A percentile compares a stretch with the other conserved stretches of the same genome.
Evolutionary conservation across 2,329 filamentous ascomycete genomes (phyloP).

Genomic region (Phoma sp.): DNA sequence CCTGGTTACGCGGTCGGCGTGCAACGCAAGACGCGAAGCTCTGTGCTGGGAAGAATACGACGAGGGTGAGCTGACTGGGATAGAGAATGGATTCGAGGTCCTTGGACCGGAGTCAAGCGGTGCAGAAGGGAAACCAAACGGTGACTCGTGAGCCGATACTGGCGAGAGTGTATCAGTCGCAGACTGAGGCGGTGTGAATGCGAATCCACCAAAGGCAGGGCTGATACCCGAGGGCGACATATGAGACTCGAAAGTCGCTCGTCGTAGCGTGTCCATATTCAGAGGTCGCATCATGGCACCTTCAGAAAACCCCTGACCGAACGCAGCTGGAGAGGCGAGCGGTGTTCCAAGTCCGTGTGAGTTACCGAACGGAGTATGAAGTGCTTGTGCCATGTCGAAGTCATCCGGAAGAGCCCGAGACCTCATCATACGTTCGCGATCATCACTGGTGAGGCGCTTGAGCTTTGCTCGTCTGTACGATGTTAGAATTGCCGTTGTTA

Average conservation of each 20-base stretch:
- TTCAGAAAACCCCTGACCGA: conserved; percentile 50
- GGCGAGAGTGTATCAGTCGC: conserved; percentile 50
- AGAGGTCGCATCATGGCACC: conserved; percentile 71
- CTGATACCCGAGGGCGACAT: conserved; percentile 71
- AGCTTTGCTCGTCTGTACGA: conserved; percentile 63
- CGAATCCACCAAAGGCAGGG: conserved; percentile 70
- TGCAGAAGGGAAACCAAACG: conserved; percentile 49
- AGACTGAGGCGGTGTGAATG: conserved; percentile 64
- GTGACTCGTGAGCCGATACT: conserved; percentile 51
- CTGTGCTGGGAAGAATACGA: conserved; percentile 48
- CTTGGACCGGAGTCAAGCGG: conserved; percentile 46
- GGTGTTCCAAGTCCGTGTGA: conserved; percentile 55
- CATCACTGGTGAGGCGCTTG: conserved; percentile 66
- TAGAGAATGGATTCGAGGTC: conserved; percentile 50
- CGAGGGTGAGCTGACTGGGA: conserved; percentile 40
- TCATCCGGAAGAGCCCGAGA: conserved; percentile 65
- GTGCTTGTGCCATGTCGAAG: conserved; percentile 65
- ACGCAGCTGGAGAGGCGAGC: conserved; percentile 54
- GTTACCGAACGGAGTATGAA: conserved; percentile 61
- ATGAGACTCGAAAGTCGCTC: conserved; percentile 68
- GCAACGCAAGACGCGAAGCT: conserved; percentile 52
- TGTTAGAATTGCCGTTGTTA: conserved; percentile 21
- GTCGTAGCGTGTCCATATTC: conserved; percentile 71
- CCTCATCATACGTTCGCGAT: conserved; percentile 66
- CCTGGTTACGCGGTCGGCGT: conserved; percentile 51